Base-by-base conservation (phyloP, 129 eudicot genomes). In the Scalesia atractyloides region DNA sequence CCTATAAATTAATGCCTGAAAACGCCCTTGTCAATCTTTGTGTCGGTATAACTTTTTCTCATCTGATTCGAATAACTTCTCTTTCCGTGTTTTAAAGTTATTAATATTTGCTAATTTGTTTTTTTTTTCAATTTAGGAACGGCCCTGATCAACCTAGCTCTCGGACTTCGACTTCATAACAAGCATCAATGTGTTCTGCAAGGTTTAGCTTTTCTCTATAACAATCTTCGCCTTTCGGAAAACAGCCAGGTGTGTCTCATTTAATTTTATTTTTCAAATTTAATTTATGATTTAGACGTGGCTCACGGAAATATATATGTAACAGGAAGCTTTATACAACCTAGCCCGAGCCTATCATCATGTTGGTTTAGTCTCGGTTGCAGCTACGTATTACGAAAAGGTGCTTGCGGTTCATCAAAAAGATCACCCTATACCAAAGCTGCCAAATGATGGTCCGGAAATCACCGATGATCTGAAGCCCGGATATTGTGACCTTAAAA, bases 291-390 rank as follows among this genome's bases (percentile, higher is more conserved):
- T 39, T 30, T 22, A 33, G 18, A 72, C 58, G 16, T 30, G 46
- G 50, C 60, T 61, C 30, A 49, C 24, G 50, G 13, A 56, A 66
- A 52, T 39, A 14, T 17, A 56, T 56, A 37, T 78, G 36, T 79
- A 71, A 73, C 93, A 92, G 97, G 98, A 93, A 73, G 84, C 96
- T 2, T 73, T 89, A 41, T 93, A 85, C 78, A 89, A 93, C 80
- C 80, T 87, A 60, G 98, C 89, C 41, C 87, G 98, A 44, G 97
- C 96, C 17, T 87, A 79, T 69, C 97, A 93, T 59, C 98, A 90
- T 49, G 79, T 93, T 26, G 97, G 98, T 71, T 75, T 93, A 20
- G 80, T 87, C 46, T 61, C 95, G 19, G 75, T 87, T 78, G 97
- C 97, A 48, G 86, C 79, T 34, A 61, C 85, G 17, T 87, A 79